A percentile compares a stretch with the other conserved stretches of the same genome.
These are phyloP conservation scores for Rutstroemia sp. DNA, from an alignment of 2,329 filamentous ascomycete genomes.

Conservation along the genomic window DNA sequence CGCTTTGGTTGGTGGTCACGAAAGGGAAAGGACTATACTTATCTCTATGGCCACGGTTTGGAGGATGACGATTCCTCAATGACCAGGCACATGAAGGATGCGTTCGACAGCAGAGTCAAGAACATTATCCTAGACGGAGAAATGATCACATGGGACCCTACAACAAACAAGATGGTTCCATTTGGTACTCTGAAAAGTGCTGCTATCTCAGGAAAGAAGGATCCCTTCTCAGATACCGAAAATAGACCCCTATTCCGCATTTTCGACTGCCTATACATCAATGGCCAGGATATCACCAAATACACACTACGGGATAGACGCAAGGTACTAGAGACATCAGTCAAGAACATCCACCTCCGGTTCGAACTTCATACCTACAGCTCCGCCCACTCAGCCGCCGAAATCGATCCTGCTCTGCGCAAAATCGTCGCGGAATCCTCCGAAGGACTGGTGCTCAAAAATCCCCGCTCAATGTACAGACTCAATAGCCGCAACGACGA, in stretches of 20 bases:
- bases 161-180: slow-evolving; percentile 72
- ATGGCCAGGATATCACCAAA: slow-evolving; percentile 68
- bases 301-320: slow-evolving; percentile 79
- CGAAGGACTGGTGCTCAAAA: slow-evolving; percentile 90
- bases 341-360: slow-evolving; percentile 63
- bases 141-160: slow-evolving; percentile 97
- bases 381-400: slow-evolving; percentile 56
- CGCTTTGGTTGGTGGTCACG: slow-evolving; percentile 87
- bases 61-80: slow-evolving; percentile 68
- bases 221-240: slow-evolving; percentile 52
- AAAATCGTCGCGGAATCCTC: slow-evolving; percentile 80
- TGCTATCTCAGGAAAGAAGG: slow-evolving; percentile 70
- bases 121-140: slow-evolving; percentile 93
- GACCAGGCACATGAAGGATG: slow-evolving; percentile 69
- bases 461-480: slow-evolving; percentile 77
- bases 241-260: slow-evolving; percentile 74
- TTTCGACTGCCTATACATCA: slow-evolving; percentile 88
- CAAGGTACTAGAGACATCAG: slow-evolving; percentile 62
- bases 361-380: slow-evolving; percentile 75
- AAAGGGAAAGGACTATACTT: slow-evolving; percentile 93
- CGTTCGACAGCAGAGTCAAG: slow-evolving; percentile 69
- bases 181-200: slow-evolving; percentile 94
- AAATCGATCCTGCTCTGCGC: slow-evolving; percentile 73
- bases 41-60: slow-evolving; percentile 77
- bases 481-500: slow-evolving; percentile 88